Evolutionary conservation across 2,329 filamentous ascomycete genomes (phyloP).

Genomic region (Alternaria triticina): DNA sequence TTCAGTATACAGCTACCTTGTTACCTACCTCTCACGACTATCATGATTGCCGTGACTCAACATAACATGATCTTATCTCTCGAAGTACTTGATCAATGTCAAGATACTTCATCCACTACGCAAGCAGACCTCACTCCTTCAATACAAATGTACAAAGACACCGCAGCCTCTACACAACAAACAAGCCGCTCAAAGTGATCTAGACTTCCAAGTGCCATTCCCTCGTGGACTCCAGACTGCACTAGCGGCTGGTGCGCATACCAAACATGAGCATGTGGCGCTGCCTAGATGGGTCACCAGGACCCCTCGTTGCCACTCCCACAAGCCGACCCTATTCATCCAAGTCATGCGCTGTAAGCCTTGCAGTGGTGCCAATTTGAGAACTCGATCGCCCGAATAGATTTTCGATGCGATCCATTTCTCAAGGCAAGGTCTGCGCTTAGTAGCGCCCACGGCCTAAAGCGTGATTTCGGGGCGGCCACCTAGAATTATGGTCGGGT

Average conservation of each 20-base stretch:
- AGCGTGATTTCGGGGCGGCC: not conserved
- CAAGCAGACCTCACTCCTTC: not conserved
- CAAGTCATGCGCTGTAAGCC: not conserved
- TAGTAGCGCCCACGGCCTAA: not conserved
- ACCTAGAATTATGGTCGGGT: not conserved
- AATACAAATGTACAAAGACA: not conserved
- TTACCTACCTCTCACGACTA: not conserved
- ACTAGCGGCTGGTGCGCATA: not conserved
- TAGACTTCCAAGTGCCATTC: not conserved
- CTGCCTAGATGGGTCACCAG: not conserved
- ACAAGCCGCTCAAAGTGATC: not conserved
- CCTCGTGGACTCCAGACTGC: not conserved
- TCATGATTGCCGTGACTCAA: not conserved
- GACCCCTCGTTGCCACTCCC: not conserved
- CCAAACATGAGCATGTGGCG: not conserved
- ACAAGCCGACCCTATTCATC: not conserved
- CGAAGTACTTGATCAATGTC: not conserved
- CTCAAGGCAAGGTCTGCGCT: not conserved
- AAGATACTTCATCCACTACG: not conserved
- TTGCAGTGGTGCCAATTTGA: not conserved
- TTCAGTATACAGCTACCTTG: not conserved
- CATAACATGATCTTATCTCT: not conserved
- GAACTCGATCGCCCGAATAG: not conserved
- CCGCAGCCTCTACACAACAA: not conserved
- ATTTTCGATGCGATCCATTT: not conserved